These are phyloP conservation scores for Picochlorum sp. DNA, from an alignment of 139 green algal species.

Conservation along the genomic window DNA sequence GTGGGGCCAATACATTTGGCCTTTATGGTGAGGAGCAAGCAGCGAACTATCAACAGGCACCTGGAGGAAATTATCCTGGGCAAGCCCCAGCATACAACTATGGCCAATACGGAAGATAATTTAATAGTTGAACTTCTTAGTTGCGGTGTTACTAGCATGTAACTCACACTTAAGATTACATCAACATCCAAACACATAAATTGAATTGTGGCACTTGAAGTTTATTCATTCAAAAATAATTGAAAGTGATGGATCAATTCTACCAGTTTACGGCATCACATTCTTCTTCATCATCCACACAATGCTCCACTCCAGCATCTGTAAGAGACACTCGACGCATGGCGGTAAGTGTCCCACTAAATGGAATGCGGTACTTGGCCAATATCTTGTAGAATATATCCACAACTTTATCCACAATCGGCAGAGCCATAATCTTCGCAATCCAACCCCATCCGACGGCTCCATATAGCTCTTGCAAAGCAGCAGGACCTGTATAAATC, in stretches of 20 bases:
- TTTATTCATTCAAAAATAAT: too few relatives aligned
- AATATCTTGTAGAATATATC: constrained; percentile 58
- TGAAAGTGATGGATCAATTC: too few relatives aligned
- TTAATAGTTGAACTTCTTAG: too few relatives aligned
- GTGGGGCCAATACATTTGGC: background rate
- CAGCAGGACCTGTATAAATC: constrained; percentile 38
- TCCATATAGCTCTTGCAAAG: constrained; percentile 45
- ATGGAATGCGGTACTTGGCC: constrained; percentile 40
- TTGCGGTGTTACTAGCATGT: too few relatives aligned
- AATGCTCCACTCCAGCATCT: constrained; percentile 22
- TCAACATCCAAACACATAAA: too few relatives aligned
- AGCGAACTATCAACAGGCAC: background rate
- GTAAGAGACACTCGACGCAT: constrained; percentile 37
- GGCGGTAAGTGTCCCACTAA: constrained; percentile 40
- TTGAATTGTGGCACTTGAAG: too few relatives aligned
- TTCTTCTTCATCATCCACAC: constrained; percentile 30
- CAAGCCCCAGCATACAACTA: background rate
- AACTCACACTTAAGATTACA: too few relatives aligned
- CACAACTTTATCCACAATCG: constrained; percentile 37
- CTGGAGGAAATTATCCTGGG: background rate
- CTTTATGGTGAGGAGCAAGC: background rate
- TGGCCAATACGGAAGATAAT: background rate
- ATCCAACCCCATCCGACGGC: constrained; percentile 60
- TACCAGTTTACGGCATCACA: constrained; percentile 8
- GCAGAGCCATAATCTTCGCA: constrained; percentile 40